Evolutionary conservation across 1,284 basidiomycete genomes (phyloP), one percentile per base, ranked within the genome.

Genomic region (Ustanciosporium gigantosporum): DNA sequence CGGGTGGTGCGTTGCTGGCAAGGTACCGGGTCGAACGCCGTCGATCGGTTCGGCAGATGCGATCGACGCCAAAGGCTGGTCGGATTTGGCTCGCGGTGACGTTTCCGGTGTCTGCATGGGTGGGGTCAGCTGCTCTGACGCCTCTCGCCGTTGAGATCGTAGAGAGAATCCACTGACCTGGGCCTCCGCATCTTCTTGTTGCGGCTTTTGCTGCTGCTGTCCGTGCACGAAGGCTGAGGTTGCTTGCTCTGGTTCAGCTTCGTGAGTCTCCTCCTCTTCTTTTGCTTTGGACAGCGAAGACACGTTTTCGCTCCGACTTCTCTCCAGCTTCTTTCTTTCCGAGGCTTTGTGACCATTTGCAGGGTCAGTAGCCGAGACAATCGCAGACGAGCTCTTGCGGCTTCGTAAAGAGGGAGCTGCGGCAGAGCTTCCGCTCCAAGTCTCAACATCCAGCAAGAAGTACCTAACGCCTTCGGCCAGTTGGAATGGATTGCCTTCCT

Each of bases 401-500:
- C 39, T 51, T 4, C 57, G 25, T 24, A 52, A 20, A 16, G 49
- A 41, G n/a, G 55, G 61, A 2, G 56, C 44, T 11, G 56, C 45
- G 17, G 52, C 49, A 25, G 51, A 45, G 46, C 45, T 47, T 5
- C 57, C 46, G 22, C 52, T 58, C 44, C 65, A 74, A 22, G 91
- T 89, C 75, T 95, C 92, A 5, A 93, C 91, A 74, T 93, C 88
- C 15, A 95, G 85, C 83, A 91, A 87, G 78, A 89, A 92, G 74
- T 91, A 96, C 68, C 91, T 90, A 48, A 93, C 85, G 11, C 91
- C 91, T 66, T 92, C 89, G 2, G 89, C 87, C 2, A 96, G 83
- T 7, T 89, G 79, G 48, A 78, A 79, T 0, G 78, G 76, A 45
- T 80, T 79, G 4, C 74, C 73, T 2, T 41, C 43, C 17, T 45